Evolutionary conservation across 2,329 filamentous ascomycete genomes (phyloP).

Genomic region (Colletotrichum sp.): DNA sequence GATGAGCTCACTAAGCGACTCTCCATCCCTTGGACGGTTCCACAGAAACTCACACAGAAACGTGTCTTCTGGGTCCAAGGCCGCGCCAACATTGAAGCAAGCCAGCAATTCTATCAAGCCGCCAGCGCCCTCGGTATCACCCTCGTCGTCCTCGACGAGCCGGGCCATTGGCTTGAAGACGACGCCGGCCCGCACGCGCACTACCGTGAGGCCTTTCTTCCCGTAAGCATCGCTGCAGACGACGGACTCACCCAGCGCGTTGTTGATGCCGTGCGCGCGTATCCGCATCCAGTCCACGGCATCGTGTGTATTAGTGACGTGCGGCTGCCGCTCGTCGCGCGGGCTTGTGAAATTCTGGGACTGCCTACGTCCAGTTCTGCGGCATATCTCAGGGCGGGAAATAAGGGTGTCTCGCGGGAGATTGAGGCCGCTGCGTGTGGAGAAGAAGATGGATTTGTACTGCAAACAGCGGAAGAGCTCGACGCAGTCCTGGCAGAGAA

Average conservation of each 20-base stretch:
- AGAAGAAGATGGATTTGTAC: slow-evolving; percentile 16
- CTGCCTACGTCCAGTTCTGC: slow-evolving; percentile 32
- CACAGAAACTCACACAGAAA: background rate
- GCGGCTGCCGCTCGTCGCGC: slow-evolving; percentile 30
- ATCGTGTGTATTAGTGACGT: slow-evolving; percentile 40
- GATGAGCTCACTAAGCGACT: background rate
- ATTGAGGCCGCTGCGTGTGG: slow-evolving; percentile 20
- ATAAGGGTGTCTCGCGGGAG: slow-evolving; percentile 33
- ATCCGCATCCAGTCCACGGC: slow-evolving; percentile 32
- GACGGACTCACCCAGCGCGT: slow-evolving; percentile 31
- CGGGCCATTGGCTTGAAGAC: slow-evolving; percentile 42
- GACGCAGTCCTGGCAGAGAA: slow-evolving; percentile 8
- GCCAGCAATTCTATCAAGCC: background rate
- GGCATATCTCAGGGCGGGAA: slow-evolving; percentile 29
- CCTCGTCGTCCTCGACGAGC: slow-evolving; percentile 38
- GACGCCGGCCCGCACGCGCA: slow-evolving; percentile 22
- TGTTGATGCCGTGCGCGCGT: slow-evolving; percentile 27
- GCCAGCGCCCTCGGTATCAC: slow-evolving; percentile 35
- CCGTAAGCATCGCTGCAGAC: slow-evolving; percentile 30
- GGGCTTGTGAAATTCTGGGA: slow-evolving; percentile 33
- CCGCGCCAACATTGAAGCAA: background rate
- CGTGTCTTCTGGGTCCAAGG: slow-evolving; percentile 6
- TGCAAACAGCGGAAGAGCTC: slow-evolving; percentile 19
- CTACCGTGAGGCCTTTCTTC: slow-evolving; percentile 36
- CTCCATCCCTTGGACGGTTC: background rate